A percentile compares a stretch with the other conserved stretches of the same genome.
phyloP scores from a whole-genome alignment of 192 early-diverging fungal genomes.

The Irineochytrium annulatum region DNA sequence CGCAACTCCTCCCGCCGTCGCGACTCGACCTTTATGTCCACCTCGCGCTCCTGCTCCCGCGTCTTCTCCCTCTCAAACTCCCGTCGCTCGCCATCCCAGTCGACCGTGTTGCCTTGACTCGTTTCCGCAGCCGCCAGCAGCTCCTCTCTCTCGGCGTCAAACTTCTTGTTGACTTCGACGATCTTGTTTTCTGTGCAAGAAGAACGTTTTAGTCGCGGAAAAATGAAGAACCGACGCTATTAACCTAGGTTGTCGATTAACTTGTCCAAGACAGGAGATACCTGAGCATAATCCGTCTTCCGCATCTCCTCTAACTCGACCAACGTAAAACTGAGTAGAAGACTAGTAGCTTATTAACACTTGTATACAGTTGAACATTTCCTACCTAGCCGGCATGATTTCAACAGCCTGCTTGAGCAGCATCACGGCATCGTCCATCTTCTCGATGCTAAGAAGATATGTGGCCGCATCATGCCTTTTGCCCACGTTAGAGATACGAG shows the following conservation, averaged over 20 bases:
- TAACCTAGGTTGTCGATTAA: constrained; percentile 35
- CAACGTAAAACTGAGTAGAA: constrained; percentile 44
- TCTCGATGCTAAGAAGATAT: constrained; percentile 46
- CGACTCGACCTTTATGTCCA: constrained; percentile 56
- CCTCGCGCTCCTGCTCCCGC: constrained; percentile 57
- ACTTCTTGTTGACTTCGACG: constrained; percentile 34
- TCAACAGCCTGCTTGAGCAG: constrained; percentile 66
- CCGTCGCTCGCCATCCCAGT: constrained; percentile 48
- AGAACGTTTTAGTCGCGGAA: neutral
- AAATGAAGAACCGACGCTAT: constrained; percentile 18
- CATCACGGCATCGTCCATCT: constrained; percentile 56
- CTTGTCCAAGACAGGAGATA: constrained; percentile 37
- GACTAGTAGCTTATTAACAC: constrained; percentile 18
- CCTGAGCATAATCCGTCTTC: constrained; percentile 24
- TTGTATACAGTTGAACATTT: constrained; percentile 2
- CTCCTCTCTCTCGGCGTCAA: constrained; percentile 35
- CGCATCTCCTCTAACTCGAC: constrained; percentile 46
- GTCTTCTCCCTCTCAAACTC: constrained; percentile 47
- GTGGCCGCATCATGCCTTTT: constrained; percentile 52
- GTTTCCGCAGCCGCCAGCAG: constrained; percentile 22
- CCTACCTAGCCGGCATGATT: constrained; percentile 65
- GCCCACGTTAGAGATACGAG: constrained; percentile 28
- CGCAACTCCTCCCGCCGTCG: constrained; percentile 49
- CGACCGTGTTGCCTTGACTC: constrained; percentile 14
- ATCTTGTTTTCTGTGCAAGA: too few species aligned